These are phyloP conservation scores for Solanum hybrid DNA, from an alignment of 305 asterid genomes.

Conservation along the genomic window DNA sequence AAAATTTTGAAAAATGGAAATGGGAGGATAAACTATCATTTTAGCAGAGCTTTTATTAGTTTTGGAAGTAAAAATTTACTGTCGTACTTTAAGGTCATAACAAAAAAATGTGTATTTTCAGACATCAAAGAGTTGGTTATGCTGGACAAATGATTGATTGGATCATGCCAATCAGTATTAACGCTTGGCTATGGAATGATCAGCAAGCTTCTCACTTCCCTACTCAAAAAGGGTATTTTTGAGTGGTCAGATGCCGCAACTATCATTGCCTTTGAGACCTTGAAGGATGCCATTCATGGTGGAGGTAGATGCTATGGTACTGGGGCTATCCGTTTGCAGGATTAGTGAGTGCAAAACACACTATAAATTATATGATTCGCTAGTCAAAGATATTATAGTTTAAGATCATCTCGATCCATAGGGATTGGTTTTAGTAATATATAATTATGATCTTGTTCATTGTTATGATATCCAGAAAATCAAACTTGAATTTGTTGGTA, in stretches of 20 bases:
- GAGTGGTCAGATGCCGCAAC: not conserved
- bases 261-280: not conserved
- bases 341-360: not conserved
- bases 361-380: not conserved
- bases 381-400: not conserved
- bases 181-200: not conserved
- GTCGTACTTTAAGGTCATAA: not conserved
- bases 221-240: not conserved
- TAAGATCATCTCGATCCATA: not conserved
- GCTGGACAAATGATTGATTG: not conserved
- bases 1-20: not conserved
- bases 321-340: not conserved
- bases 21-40: not conserved
- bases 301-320: not conserved
- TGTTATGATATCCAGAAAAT: not conserved
- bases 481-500: not conserved
- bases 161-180: not conserved
- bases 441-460: not conserved
- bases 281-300: not conserved
- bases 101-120: not conserved
- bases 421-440: not conserved
- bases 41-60: not conserved
- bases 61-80: not conserved
- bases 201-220: not conserved
- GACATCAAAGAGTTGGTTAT: not conserved